Percentiles rank a stretch among this genome's conserved stretches.
phyloP scores from a whole-genome alignment of 2,329 filamentous ascomycete genomes.

The Trichoderma semiorbis region DNA sequence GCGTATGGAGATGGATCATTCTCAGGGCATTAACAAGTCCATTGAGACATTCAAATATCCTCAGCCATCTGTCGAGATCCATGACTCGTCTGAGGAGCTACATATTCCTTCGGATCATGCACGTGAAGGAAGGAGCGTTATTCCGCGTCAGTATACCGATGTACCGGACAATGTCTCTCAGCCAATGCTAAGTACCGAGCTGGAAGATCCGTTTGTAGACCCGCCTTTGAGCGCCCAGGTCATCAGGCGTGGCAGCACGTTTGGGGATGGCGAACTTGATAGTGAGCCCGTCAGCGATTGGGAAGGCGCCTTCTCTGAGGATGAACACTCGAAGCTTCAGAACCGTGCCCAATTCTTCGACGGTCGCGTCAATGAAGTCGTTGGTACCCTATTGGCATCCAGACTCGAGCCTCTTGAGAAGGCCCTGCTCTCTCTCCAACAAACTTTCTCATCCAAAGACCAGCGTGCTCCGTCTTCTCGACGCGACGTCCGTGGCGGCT shows the following conservation, averaged over 20 bases:
- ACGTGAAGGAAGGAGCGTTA: constrained; percentile 72
- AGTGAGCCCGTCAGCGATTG: constrained; percentile 76
- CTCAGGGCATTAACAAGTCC: constrained; percentile 68
- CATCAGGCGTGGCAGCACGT: constrained; percentile 47
- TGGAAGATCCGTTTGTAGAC: constrained; percentile 62
- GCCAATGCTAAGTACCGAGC: constrained; percentile 49
- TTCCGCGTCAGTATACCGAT: constrained; percentile 54
- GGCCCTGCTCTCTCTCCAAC: constrained; percentile 71
- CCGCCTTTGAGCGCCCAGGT: constrained; percentile 46
- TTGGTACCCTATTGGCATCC: constrained; percentile 72
- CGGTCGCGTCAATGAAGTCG: constrained; percentile 79
- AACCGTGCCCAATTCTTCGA: constrained; percentile 86
- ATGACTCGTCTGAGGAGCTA: constrained; percentile 52
- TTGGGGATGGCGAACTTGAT: constrained; percentile 43
- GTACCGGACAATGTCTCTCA: constrained; percentile 46
- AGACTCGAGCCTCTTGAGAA: constrained; percentile 79
- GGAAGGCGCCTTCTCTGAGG: constrained; percentile 80
- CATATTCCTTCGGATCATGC: constrained; percentile 50
- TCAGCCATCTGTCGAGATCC: constrained; percentile 27
- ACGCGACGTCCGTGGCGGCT: constrained; percentile 62
- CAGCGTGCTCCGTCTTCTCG: constrained; percentile 53
- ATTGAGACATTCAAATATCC: constrained; percentile 46
- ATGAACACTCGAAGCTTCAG: constrained; percentile 79
- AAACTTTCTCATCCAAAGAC: constrained; percentile 59
- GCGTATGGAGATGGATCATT: constrained; percentile 70